A percentile compares a stretch with the other conserved stretches of the same genome.
phyloP scores from a whole-genome alignment of 495 filamentous ascomycete species.

The Hyaloscypha bicolor region DNA sequence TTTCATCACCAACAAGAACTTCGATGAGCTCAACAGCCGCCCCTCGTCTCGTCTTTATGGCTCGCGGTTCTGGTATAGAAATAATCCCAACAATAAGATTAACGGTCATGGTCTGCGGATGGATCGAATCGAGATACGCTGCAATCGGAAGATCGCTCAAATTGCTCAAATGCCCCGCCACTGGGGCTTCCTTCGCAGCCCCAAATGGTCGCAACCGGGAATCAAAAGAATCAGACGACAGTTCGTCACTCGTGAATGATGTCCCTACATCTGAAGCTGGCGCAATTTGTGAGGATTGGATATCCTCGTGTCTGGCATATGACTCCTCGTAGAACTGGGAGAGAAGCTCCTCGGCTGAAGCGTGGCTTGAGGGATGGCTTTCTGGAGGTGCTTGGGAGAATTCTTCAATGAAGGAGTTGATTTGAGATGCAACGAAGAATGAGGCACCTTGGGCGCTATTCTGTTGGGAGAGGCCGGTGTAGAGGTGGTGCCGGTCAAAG shows the following conservation, averaged over 20 bases:
- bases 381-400: constrained; percentile 27
- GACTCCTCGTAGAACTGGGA: constrained; percentile 77
- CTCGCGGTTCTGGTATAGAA: constrained; percentile 65
- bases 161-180: constrained; percentile 52
- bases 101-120: constrained; percentile 76
- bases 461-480: constrained; percentile 45
- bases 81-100: constrained; percentile 81
- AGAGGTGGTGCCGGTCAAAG: constrained; percentile 39
- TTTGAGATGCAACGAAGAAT: constrained; percentile 52
- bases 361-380: constrained; percentile 24
- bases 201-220: neutral
- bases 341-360: constrained; percentile 41
- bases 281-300: constrained; percentile 53
- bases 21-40: constrained; percentile 68
- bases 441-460: constrained; percentile 36
- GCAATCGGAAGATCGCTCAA: constrained; percentile 73
- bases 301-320: constrained; percentile 61
- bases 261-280: constrained; percentile 21
- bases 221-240: constrained; percentile 16
- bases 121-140: constrained; percentile 64
- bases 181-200: constrained; percentile 13
- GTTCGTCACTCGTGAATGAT: constrained; percentile 22
- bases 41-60: constrained; percentile 53
- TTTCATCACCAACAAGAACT: constrained; percentile 84
- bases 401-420: constrained; percentile 36